These are phyloP conservation scores for Rhizopogon roseolus DNA, from an alignment of 768 basidiomycete species.

Conservation along the genomic window DNA sequence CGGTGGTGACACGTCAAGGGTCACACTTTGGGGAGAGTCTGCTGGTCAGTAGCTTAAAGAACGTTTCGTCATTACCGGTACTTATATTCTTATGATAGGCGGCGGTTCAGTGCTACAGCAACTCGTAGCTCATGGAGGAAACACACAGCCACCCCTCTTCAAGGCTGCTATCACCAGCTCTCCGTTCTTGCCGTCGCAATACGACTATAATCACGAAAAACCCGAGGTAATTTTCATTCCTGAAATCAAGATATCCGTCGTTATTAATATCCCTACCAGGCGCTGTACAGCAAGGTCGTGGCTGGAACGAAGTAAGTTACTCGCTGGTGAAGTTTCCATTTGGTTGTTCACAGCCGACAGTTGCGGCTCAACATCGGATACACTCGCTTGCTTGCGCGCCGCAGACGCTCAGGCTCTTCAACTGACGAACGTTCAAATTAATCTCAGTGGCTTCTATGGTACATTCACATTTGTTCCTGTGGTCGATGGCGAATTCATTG, in stretches of 20 bases:
- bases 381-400: constrained; percentile 21
- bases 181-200: constrained; percentile 26
- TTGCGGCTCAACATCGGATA: constrained; percentile 15
- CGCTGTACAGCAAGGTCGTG: constrained; percentile 11
- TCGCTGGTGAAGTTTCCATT: neutral
- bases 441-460: constrained; percentile 21
- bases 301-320: constrained; percentile 9
- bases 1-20: constrained; percentile 26
- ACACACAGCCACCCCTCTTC: constrained; percentile 30
- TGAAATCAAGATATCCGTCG: neutral
- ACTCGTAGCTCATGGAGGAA: constrained; percentile 26
- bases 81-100: constrained; percentile 10
- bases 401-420: constrained; percentile 17
- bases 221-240: constrained; percentile 16
- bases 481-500: constrained; percentile 31
- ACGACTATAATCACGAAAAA: constrained; percentile 24
- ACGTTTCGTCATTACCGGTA: neutral
- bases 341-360: constrained; percentile 5
- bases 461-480: constrained; percentile 31
- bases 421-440: constrained; percentile 22
- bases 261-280: constrained; percentile 3
- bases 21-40: constrained; percentile 34
- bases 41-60: constrained; percentile 13
- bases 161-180: constrained; percentile 29
- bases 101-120: constrained; percentile 31